phyloP scores from a whole-genome alignment of 805 yeast species.

The Myxozyma vanderwaltii region DNA sequence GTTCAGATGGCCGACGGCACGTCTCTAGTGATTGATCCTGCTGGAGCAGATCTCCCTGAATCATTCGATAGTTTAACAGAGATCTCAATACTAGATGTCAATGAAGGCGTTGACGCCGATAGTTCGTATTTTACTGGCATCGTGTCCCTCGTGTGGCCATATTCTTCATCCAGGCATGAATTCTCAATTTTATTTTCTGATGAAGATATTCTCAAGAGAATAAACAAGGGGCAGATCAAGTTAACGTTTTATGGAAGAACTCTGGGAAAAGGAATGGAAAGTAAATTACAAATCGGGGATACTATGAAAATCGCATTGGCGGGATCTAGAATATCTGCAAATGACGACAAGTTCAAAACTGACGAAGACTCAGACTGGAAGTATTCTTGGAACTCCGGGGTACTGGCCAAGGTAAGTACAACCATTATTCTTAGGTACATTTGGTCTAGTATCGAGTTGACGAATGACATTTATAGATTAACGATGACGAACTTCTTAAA shows the following conservation, averaged over 20 bases:
- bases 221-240: slow-evolving; percentile 26
- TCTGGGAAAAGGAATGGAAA: slow-evolving; percentile 15
- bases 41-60: neutral
- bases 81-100: neutral
- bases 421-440: neutral
- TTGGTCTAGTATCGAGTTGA: neutral
- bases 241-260: slow-evolving; percentile 15
- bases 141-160: slow-evolving; percentile 30
- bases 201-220: slow-evolving; percentile 13
- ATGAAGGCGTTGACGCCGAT: neutral
- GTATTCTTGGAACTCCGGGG: slow-evolving; percentile 10
- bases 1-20: slow-evolving; percentile 1
- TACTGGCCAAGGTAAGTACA: slow-evolving; percentile 12
- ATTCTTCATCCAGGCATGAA: slow-evolving; percentile 14
- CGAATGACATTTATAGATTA: neutral
- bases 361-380: slow-evolving; percentile 28
- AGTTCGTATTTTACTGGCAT: slow-evolving; percentile 6
- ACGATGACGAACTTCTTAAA: neutral
- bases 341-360: neutral
- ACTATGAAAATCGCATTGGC: slow-evolving; percentile 13
- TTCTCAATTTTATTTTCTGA: slow-evolving; percentile 23
- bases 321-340: neutral
- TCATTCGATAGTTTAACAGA: neutral
- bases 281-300: slow-evolving; percentile 15
- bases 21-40: neutral